Evolutionary conservation across 2,329 filamentous ascomycete genomes (phyloP).

Genomic region (Alternaria hordeiaustralica): DNA sequence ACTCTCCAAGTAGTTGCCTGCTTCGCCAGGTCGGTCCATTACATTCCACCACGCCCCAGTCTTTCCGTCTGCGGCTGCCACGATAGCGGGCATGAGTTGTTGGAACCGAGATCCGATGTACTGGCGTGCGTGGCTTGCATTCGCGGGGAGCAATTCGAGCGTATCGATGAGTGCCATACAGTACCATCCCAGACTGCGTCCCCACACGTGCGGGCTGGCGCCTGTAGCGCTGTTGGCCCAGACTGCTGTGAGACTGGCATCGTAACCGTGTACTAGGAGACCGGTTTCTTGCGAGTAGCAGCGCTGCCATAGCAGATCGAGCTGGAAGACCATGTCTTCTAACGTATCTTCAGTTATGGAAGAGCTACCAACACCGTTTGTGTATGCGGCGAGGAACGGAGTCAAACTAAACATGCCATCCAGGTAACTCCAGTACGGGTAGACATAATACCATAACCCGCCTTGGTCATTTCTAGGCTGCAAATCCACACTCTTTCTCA

Average conservation of each 20-base stretch:
- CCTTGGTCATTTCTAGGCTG: conserved; percentile 39
- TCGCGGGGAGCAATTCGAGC: conserved; percentile 48
- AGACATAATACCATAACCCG: conserved; percentile 50
- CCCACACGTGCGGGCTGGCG: conserved; percentile 61
- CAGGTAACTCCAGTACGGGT: conserved; percentile 61
- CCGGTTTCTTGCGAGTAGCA: conserved; percentile 51
- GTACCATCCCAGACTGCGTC: conserved; percentile 63
- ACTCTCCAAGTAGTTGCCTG: conserved; percentile 67
- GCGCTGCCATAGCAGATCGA: conserved; percentile 53
- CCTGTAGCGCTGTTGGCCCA: conserved; percentile 62
- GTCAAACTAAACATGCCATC: conserved; percentile 61
- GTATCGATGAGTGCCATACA: conserved; percentile 59
- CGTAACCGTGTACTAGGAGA: conserved; percentile 63
- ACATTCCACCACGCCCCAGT: conserved; percentile 65
- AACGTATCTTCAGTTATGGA: conserved; percentile 3
- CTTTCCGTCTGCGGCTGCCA: conserved; percentile 32
- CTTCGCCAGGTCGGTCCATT: conserved; percentile 56
- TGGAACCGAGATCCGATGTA: conserved; percentile 7
- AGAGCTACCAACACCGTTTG: not conserved
- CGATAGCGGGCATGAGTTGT: conserved; percentile 41
- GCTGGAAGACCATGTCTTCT: conserved; percentile 21
- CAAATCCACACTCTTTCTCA: conserved; percentile 32
- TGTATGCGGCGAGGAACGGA: conserved; percentile 51
- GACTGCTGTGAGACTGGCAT: conserved; percentile 54
- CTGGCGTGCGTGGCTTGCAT: not conserved